These are phyloP conservation scores for Aleurites moluccanus DNA, from an alignment of 441 rosid genomes.

Conservation along the genomic window DNA sequence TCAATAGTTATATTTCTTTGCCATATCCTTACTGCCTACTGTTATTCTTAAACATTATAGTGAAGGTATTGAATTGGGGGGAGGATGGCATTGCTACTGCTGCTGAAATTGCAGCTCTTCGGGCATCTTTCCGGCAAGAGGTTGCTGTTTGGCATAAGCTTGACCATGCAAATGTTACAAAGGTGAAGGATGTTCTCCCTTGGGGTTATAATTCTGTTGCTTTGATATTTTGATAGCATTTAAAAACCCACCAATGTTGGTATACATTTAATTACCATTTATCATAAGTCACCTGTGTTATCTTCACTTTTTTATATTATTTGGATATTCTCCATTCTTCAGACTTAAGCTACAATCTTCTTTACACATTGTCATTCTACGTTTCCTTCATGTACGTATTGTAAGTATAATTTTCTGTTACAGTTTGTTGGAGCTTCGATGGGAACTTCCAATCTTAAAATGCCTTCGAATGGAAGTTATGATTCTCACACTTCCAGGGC, in stretches of 20 bases:
- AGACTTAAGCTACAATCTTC: neutral
- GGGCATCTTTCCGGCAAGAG: slow-evolving; percentile 72
- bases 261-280: neutral
- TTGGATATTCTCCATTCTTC: neutral
- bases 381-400: neutral
- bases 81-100: slow-evolving; percentile 71
- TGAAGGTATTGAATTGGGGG: slow-evolving; percentile 81
- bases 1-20: slow-evolving; percentile 5
- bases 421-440: slow-evolving; percentile 84
- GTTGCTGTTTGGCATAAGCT: slow-evolving; percentile 94
- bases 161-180: slow-evolving; percentile 81
- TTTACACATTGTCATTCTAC: neutral
- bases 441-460: slow-evolving; percentile 78
- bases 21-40: slow-evolving; percentile 21
- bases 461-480: slow-evolving; percentile 46
- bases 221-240: neutral
- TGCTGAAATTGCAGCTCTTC: slow-evolving; percentile 71
- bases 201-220: neutral
- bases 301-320: neutral
- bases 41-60: slow-evolving; percentile 33
- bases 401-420: neutral
- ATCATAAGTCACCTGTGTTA: neutral
- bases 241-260: neutral
- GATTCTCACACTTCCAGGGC: slow-evolving; percentile 57
- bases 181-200: slow-evolving; percentile 34